Conservation (phyloP, 208 protist species). For the Leishmania tarentolae region DNA sequence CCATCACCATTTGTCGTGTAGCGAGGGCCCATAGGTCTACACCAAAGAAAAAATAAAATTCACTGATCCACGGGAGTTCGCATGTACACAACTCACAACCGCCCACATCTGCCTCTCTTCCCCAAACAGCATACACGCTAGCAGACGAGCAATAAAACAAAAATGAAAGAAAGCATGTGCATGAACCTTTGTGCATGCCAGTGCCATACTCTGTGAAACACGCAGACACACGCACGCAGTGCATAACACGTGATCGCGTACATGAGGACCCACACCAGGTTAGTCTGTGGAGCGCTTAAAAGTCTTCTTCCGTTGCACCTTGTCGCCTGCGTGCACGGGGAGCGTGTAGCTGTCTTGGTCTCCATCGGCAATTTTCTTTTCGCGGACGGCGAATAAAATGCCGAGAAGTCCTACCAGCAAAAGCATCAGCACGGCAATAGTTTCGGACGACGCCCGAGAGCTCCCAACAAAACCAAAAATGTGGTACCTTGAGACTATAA, state of each 20-base stretch:
- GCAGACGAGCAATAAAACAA: constrained; percentile 1
- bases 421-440: constrained; percentile 70
- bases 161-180: background rate
- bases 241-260: background rate
- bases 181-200: background rate
- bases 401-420: constrained; percentile 73
- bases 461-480: constrained; percentile 77
- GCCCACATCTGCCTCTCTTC: background rate
- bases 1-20: background rate
- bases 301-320: constrained; percentile 22
- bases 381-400: constrained; percentile 59
- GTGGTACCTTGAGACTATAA: constrained; percentile 63
- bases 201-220: background rate
- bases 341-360: constrained; percentile 39
- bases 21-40: background rate
- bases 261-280: background rate
- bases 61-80: background rate
- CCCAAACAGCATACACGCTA: background rate
- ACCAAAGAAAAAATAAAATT: background rate
- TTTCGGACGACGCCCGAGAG: constrained; percentile 69
- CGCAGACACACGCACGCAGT: background rate
- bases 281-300: constrained; percentile 52
- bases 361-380: constrained; percentile 33
- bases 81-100: background rate
- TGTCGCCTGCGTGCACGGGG: constrained; percentile 30